Percentiles rank a stretch among this genome's conserved stretches.
phyloP scores from a whole-genome alignment of 2,329 filamentous ascomycete genomes.

The Aspergillus alliaceus region DNA sequence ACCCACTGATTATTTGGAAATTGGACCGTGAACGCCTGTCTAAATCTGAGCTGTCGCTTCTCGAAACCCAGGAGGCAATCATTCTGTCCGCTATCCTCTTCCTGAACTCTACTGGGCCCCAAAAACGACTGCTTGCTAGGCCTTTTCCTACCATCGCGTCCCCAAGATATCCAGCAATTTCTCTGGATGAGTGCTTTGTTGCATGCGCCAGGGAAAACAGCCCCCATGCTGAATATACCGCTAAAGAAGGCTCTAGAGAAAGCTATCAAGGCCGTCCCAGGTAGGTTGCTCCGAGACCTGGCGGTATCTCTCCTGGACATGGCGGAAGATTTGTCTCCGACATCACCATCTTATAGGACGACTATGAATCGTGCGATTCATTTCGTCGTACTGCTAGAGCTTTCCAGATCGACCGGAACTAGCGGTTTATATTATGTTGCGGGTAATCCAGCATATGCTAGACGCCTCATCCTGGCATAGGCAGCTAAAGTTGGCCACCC shows the following conservation, averaged over 20 bases:
- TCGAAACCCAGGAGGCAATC: slow-evolving; percentile 7
- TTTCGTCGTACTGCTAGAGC: slow-evolving; percentile 12
- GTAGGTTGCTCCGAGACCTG: background rate
- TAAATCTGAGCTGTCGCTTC: background rate
- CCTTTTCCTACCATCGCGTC: background rate
- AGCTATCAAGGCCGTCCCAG: background rate
- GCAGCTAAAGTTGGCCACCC: slow-evolving; percentile 1
- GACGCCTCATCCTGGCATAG: slow-evolving; percentile 19
- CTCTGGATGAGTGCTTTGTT: background rate
- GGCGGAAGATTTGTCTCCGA: background rate
- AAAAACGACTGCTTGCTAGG: slow-evolving; percentile 1
- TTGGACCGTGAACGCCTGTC: background rate
- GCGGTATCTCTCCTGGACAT: background rate
- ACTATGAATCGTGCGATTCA: slow-evolving; percentile 1
- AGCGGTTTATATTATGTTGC: slow-evolving; percentile 12
- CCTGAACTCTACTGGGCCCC: slow-evolving; percentile 10
- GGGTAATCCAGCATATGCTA: slow-evolving; percentile 12
- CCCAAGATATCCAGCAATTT: background rate
- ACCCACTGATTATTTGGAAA: background rate
- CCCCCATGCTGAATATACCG: background rate
- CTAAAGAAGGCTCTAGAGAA: background rate
- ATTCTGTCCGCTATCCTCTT: slow-evolving; percentile 18
- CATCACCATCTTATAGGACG: background rate
- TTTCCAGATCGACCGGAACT: slow-evolving; percentile 14
- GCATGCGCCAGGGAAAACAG: background rate